phyloP scores from a whole-genome alignment of 2,329 filamentous ascomycete species.

The Dendryphion nanum region DNA sequence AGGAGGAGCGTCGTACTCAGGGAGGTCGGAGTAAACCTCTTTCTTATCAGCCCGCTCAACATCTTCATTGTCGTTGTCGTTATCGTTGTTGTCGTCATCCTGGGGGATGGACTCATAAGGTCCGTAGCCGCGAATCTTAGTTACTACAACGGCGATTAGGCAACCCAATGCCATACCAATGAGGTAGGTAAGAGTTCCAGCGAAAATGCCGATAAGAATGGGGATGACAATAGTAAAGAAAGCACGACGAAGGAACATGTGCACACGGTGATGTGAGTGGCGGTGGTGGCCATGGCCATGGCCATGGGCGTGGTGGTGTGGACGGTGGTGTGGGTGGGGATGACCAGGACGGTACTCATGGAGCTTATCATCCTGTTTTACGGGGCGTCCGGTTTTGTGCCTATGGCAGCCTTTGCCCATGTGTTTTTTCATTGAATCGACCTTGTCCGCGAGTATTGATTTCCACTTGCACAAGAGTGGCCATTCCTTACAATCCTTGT shows the following conservation, averaged over 20 bases:
- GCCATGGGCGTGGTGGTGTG: constrained; percentile 20
- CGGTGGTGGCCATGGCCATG: constrained; percentile 18
- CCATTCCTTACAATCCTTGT: constrained; percentile 37
- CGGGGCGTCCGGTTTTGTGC: constrained; percentile 27
- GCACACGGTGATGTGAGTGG: constrained; percentile 20
- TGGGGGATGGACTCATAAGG: constrained; percentile 31
- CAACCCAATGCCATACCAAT: constrained; percentile 67
- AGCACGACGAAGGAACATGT: constrained; percentile 48
- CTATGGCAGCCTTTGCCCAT: constrained; percentile 37
- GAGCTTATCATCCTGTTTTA: constrained; percentile 26
- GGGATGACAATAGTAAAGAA: constrained; percentile 65
- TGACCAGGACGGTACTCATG: constrained; percentile 32
- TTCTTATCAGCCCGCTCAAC: constrained; percentile 28
- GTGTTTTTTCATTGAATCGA: constrained; percentile 33
- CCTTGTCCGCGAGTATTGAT: constrained; percentile 32
- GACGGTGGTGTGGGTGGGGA: constrained; percentile 20
- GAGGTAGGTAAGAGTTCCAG: constrained; percentile 66
- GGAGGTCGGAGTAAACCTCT: constrained; percentile 32
- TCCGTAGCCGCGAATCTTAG: constrained; percentile 50
- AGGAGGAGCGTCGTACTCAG: constrained; percentile 38
- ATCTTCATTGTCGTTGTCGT: constrained; percentile 25
- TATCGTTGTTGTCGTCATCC: too few relatives aligned
- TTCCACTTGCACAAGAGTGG: constrained; percentile 45
- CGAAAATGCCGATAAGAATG: constrained; percentile 65
- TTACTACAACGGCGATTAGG: constrained; percentile 59